A percentile compares a stretch with the other conserved stretches of the same genome.
These are phyloP conservation scores for Lentinula guzmanii DNA, from an alignment of 768 basidiomycete species.

Conservation along the genomic window DNA sequence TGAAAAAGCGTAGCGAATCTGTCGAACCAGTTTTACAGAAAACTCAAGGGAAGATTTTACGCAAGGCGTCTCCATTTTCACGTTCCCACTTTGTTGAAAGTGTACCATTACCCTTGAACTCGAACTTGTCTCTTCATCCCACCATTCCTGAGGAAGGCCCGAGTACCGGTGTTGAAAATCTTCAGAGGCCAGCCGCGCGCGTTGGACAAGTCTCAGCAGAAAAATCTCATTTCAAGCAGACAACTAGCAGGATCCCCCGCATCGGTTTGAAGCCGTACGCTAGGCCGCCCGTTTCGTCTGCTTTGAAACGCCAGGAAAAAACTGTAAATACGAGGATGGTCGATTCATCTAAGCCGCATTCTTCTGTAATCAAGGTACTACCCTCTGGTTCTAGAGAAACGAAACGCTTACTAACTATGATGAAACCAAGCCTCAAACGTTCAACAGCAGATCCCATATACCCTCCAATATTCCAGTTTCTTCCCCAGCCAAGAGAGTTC, in stretches of 20 bases:
- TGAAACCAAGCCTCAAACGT: not conserved
- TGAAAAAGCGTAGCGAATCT: constrained; percentile 7
- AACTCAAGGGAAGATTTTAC: not conserved
- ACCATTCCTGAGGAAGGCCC: constrained; percentile 27
- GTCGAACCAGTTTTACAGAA: constrained; percentile 10
- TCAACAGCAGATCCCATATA: not conserved
- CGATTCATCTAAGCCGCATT: constrained; percentile 5
- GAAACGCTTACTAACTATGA: not conserved
- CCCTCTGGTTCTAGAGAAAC: not conserved
- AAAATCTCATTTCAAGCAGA: constrained; percentile 45
- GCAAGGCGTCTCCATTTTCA: not conserved
- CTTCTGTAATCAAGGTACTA: not conserved
- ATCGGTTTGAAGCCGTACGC: constrained; percentile 55
- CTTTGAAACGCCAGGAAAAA: not conserved
- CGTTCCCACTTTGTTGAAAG: not conserved
- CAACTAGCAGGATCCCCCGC: constrained; percentile 56
- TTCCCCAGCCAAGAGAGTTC: constrained; percentile 9
- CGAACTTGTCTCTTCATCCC: not conserved
- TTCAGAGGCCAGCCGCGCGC: not conserved
- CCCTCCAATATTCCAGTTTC: not conserved
- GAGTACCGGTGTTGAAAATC: constrained; percentile 7
- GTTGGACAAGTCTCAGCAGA: constrained; percentile 12
- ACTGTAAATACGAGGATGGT: constrained; percentile 12
- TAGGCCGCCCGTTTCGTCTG: constrained; percentile 23
- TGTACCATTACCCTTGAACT: not conserved